Evolutionary conservation across 345 rosid genomes (phyloP), one percentile per base, ranked within the genome.

Genomic region (Ailanthus altissimus): DNA sequence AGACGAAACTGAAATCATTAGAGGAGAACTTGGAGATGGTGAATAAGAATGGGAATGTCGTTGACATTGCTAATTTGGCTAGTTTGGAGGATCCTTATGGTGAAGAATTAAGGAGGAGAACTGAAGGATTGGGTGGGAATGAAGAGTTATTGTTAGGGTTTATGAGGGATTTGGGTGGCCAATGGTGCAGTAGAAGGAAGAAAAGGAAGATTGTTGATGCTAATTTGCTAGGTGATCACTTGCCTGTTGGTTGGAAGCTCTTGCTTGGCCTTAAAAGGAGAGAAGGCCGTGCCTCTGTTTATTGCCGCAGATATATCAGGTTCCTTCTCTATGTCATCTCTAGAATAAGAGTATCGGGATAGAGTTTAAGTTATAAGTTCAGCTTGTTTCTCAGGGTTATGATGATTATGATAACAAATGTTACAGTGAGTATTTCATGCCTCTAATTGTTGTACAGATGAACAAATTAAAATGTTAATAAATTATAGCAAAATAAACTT

Each of bases 151-250:
- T 92, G 81, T 77, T 92, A 53, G 90, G 80, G 21, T 89, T 92
- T 78, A 78, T 90, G 75, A 84, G 85, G 73, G 86, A 84, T 46
- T 75, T 89, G 80, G 90, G 85, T 45, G 94, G 94, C 74, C 87
- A 89, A 18, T 90, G 97, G 94, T 91, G 97, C 46, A 89, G 94
- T 70, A 82, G 94, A 87, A 88, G 97, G 87, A 90, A 85, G 87
- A 92, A 83, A 85, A 88, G 97, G 87, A 92, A 84, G 88, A 85
- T 92, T 79, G 90, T 92, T 3, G 94, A 92, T 80, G 97, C 97
- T 6, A 10, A 80, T 47, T 72, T 84, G 59, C 85, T 92, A 12
- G 94, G 94, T 25, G 88, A 86, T 50, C 54, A 56, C 9, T 82
- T 92, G 84, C 97, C 94, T 0, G 60, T 84, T 54, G 94, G 91